A percentile compares a stretch with the other conserved stretches of the same genome.
These are phyloP conservation scores for Botrytis pseudocinerea DNA, from an alignment of 2,329 filamentous ascomycete species.

Conservation along the genomic window DNA sequence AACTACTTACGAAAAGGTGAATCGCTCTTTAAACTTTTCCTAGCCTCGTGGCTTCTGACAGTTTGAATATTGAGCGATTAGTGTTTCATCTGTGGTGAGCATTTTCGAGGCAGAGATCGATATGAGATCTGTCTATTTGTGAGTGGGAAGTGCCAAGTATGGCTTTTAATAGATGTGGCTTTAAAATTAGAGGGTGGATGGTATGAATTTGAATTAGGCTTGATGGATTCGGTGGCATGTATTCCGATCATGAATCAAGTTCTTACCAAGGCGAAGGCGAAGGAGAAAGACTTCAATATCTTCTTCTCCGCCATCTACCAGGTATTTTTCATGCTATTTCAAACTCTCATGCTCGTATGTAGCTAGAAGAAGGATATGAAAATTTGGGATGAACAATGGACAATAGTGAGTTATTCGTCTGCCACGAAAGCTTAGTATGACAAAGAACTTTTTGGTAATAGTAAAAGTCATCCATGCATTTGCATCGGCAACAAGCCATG, in stretches of 20 bases:
- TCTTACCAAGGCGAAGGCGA: not conserved
- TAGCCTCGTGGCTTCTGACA: not conserved
- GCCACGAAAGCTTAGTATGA: not conserved
- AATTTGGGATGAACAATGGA: too few species aligned
- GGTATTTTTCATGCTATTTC: not conserved
- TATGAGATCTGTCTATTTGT: not conserved
- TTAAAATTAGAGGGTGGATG: not conserved
- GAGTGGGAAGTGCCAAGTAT: too few species aligned
- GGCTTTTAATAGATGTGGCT: not conserved
- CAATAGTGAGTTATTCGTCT: not conserved
- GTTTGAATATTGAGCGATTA: not conserved
- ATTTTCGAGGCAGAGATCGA: not conserved
- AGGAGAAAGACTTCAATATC: not conserved
- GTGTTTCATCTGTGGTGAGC: rapidly evolving
- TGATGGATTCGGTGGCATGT: not conserved
- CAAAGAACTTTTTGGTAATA: too few species aligned
- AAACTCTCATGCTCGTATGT: not conserved
- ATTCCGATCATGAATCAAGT: not conserved
- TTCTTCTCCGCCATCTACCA: not conserved
- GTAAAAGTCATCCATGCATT: not conserved
- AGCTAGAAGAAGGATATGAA: not conserved
- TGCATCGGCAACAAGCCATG: not conserved
- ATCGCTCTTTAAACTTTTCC: too few species aligned
- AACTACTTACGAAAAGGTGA: not conserved
- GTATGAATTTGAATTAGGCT: not conserved